Evolutionary conservation across 1,284 basidiomycete genomes (phyloP), one percentile per base, ranked within the genome.

Genomic region (Cryptococcus sp.): DNA sequence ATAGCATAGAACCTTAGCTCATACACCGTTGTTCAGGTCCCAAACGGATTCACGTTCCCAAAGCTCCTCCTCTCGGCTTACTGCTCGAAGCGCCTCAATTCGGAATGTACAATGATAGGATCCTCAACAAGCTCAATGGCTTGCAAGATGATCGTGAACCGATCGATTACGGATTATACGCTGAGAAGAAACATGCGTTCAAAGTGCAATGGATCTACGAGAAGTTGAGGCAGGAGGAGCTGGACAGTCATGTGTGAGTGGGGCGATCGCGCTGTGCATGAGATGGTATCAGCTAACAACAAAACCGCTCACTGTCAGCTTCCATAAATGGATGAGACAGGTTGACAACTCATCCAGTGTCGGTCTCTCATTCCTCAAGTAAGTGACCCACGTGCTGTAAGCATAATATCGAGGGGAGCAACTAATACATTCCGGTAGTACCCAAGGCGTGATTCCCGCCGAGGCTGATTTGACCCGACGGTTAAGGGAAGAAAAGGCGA

Each of bases 41-140:
- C 1, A 84, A 86, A n/a, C 82, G 82, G 45, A 88, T 95, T 44
- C 86, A 92, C 73, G 85, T 98, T 23, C 96, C 96, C 34, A 98
- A 97, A 81, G 96, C 97, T 79, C 96, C 96, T 15, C 89, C 93
- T 0, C 83, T 99, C 19, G 96, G 96, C 8, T 83, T 99, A 10
- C 81, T 99, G n/a, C 85, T 99, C 39, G 92, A 98, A 78, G 85
- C 92, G 66, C 95, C 94, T 1, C 85, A 94, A 62, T 83, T 92
- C 64, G 78, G 71, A 8, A 80, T 80, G 13, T 80, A 83, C 50
- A 93, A 91, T 75, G 80, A 83, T 23, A 64, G 67, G 50, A 62
- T 65, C 53, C 53, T 40, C 34, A 41, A 61, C 7, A 62, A 63
- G 37, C 40, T 60, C 11, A 58, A 62, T 80, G 26, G 66, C 7